Base-by-base conservation (phyloP, 352 stramenopile genomes). In the Blastocystis sp. region DNA sequence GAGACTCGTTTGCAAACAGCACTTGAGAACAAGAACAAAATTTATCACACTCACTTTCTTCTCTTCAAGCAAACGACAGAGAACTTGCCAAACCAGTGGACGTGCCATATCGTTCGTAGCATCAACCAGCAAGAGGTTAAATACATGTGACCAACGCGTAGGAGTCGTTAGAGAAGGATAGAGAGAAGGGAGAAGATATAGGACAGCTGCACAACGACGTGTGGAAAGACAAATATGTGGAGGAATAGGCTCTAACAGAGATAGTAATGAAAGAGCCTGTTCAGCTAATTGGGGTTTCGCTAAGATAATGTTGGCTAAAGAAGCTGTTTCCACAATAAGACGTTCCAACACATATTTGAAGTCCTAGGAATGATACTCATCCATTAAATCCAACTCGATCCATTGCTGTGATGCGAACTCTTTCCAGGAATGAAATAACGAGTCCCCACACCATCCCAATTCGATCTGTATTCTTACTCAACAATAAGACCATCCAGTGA, bases 381-480 rank as follows among this genome's bases (percentile, higher is more conserved):
- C 3, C 0, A 32, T 27, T 21, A 27, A n/a, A 46, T 9, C 27
- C 6, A 52, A 37, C 63, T 46, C 57, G 63, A 32, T 83, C 71
- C 14, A 83, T 42, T 14, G 71, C 71, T 21, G 42, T 66, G 11
- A 21, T 42, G 3, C 71, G 71, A 29, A 83, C 71, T 9, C 71
- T 43, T 56, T 83, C 71, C 5, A 83, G 58, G 54, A 83, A 83
- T 52, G 46, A 51, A 32, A 83, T 42, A 6, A 83, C 71, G n/a
- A 83, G 35, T 1, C 71, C 71, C 71, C 71, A 83, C 0, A 83
- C 71, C 32, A 83, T 51, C 1, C 71, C 49, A 24, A 83, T 83
- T 16, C 71, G 71, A 42, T 83, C 71, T 2, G 52, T 63, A 42
- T 83, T 83, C 71, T 83, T 83, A 56, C 46, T 66, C 21, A 83